Percentiles rank a stretch among this genome's conserved stretches.
phyloP scores from a whole-genome alignment of 805 yeast species.

The Jamesozyma piceae region DNA sequence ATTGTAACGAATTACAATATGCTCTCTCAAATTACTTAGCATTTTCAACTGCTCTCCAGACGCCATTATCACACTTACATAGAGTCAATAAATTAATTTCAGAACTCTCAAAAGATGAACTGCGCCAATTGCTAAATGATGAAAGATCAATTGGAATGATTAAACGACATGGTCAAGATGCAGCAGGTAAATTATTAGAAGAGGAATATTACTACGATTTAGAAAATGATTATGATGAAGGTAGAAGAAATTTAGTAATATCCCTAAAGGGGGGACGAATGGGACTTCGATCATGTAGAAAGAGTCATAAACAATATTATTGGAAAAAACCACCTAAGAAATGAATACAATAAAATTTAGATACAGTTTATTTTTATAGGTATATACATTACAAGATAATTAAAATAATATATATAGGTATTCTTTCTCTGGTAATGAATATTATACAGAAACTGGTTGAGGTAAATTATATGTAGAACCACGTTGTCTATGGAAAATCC shows the following conservation, averaged over 20 bases:
- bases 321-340: conserved; percentile 38
- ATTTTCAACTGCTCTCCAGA: conserved; percentile 76
- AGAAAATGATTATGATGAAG: conserved; percentile 66
- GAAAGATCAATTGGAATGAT: conserved; percentile 66
- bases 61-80: conserved; percentile 67
- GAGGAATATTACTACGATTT: conserved; percentile 88
- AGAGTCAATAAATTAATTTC: conserved; percentile 51
- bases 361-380: too few relatives aligned
- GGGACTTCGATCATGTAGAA: conserved; percentile 84
- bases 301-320: conserved; percentile 72
- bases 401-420: too few relatives aligned
- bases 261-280: conserved; percentile 71
- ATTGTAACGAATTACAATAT: conserved; percentile 47
- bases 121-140: conserved; percentile 37
- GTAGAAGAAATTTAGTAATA: conserved; percentile 60
- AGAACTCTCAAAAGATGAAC: conserved; percentile 36
- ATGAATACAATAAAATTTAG: not conserved
- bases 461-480: not conserved
- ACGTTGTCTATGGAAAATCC: too few relatives aligned
- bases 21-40: conserved; percentile 78
- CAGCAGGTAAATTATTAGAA: conserved; percentile 89
- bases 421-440: too few relatives aligned
- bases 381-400: too few relatives aligned
- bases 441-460: not conserved
- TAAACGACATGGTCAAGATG: conserved; percentile 84